Percentiles rank a stretch among this genome's conserved stretches.
Conservation (phyloP, 1,284 basidiomycete species). For the Moniliophthora roreri region DNA sequence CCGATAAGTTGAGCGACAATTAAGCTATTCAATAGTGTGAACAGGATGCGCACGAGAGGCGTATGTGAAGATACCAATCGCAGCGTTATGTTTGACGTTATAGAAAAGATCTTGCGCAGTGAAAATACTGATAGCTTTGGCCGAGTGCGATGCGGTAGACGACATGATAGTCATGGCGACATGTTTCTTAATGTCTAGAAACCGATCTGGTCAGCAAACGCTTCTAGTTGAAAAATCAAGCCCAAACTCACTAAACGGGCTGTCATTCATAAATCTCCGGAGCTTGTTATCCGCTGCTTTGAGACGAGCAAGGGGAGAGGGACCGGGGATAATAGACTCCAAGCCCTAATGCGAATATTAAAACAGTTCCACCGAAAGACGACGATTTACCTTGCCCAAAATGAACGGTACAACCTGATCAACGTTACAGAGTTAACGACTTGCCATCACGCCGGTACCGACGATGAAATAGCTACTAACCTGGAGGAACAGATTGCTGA, state of each 20-base stretch:
- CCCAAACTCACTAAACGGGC: slow-evolving; percentile 47
- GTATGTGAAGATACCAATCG: slow-evolving; percentile 48
- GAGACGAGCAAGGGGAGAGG: slow-evolving; percentile 28
- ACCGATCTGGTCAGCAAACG: background rate
- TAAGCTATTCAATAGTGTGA: slow-evolving; percentile 26
- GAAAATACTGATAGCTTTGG: slow-evolving; percentile 49
- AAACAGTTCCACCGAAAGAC: too few species aligned
- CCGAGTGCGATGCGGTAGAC: slow-evolving; percentile 48
- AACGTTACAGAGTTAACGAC: background rate
- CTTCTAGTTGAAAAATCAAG: slow-evolving; percentile 16
- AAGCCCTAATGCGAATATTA: slow-evolving; percentile 26
- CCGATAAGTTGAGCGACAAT: slow-evolving; percentile 50
- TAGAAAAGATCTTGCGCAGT: slow-evolving; percentile 54
- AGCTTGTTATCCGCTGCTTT: slow-evolving; percentile 39
- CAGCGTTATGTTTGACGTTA: slow-evolving; percentile 45
- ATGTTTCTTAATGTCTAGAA: slow-evolving; percentile 56
- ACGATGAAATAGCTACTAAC: background rate
- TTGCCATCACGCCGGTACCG: background rate
- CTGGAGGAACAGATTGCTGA: slow-evolving; percentile 58
- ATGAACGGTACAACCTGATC: slow-evolving; percentile 42
- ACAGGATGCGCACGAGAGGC: slow-evolving; percentile 8
- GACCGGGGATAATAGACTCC: slow-evolving; percentile 48
- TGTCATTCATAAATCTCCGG: slow-evolving; percentile 52
- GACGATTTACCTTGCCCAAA: slow-evolving; percentile 25
- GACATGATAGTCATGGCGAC: slow-evolving; percentile 59